phyloP scores from a whole-genome alignment of 2,329 filamentous ascomycete species.

The Paecilomyces variotii region DNA sequence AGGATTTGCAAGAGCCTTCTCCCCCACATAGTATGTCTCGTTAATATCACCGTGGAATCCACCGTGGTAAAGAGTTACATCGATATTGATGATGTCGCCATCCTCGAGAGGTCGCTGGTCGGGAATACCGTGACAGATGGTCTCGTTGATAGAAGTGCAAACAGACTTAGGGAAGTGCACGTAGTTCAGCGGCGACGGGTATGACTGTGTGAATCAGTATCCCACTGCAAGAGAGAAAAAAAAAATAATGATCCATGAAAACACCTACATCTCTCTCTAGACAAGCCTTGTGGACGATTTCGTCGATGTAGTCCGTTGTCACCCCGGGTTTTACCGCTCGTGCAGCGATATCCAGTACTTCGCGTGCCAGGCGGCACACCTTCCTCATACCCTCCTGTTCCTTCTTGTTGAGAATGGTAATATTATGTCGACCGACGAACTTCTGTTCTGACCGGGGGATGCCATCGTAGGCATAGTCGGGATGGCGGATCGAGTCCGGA shows the following conservation, averaged over 20 bases:
- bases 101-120: slow-evolving; percentile 81
- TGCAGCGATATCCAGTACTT: slow-evolving; percentile 88
- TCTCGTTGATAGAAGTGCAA: slow-evolving; percentile 92
- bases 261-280: slow-evolving; percentile 75
- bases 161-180: slow-evolving; percentile 96
- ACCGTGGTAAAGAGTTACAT: slow-evolving; percentile 87
- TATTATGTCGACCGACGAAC: slow-evolving; percentile 66
- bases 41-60: slow-evolving; percentile 96
- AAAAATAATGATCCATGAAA: not conserved
- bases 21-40: slow-evolving; percentile 96
- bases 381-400: slow-evolving; percentile 87
- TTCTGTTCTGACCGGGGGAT: slow-evolving; percentile 59
- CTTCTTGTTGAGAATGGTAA: slow-evolving; percentile 71
- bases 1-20: slow-evolving; percentile 72
- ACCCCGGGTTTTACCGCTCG: slow-evolving; percentile 79
- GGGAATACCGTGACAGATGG: slow-evolving; percentile 97
- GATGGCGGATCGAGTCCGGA: slow-evolving; percentile 70
- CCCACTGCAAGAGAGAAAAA: not conserved
- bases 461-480: slow-evolving; percentile 83
- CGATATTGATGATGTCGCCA: slow-evolving; percentile 95
- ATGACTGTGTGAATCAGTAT: slow-evolving; percentile 54
- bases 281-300: slow-evolving; percentile 90
- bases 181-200: slow-evolving; percentile 92
- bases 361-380: slow-evolving; percentile 76
- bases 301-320: slow-evolving; percentile 91